Base-by-base conservation (phyloP, 2,329 filamentous ascomycete species). In the Pseudocercospora fijiensis region DNA sequence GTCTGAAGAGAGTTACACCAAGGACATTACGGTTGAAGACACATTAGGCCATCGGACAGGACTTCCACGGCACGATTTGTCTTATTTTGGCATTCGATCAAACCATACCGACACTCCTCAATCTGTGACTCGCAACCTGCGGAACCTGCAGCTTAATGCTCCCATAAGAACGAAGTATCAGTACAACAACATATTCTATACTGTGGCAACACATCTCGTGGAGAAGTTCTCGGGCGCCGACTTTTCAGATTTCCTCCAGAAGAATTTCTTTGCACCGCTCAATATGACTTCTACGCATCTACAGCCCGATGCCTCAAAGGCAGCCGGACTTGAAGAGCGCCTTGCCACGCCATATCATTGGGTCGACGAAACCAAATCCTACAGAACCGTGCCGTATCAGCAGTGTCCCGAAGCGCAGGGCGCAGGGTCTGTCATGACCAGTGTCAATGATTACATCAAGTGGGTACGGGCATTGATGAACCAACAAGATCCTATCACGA, bases 121-220 rank as follows among this genome's bases (percentile, higher is more conserved):
- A 13, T 53, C 49, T 28, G 49, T 53, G 0, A 71, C 76, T 1
- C 73, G 80, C 26, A 79, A 78, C 18, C 66, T 85, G 24, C 76
- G 83, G 2, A 69, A 83, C 64, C 71, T 86, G 16, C 77, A 79
- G 1, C 67, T 82, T 65, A 76, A 76, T 0, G 72, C 73, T 6
- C 80, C 83, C 65, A 77, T 82, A 4, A 76, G 84, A 1, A 76
- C 77, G 1, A 75, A 69, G 60, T 84, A 76, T 61, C 76, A 80
- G 63, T 85, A 86, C 69, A 79, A 76, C 70, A 85, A 86, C 69
- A 74, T 79, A 61, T 84, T 85, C 78, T 86, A 78, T 68, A 75
- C 75, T 1, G 76, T 76, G 1, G 76, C 79, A 2, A 78, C 78
- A 4, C 75, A 84, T 65, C 76, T 84, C 0, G 70, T 84, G n/a